Base-by-base conservation (phyloP, 2,329 filamentous ascomycete genomes). In the Cercospora sp. region DNA sequence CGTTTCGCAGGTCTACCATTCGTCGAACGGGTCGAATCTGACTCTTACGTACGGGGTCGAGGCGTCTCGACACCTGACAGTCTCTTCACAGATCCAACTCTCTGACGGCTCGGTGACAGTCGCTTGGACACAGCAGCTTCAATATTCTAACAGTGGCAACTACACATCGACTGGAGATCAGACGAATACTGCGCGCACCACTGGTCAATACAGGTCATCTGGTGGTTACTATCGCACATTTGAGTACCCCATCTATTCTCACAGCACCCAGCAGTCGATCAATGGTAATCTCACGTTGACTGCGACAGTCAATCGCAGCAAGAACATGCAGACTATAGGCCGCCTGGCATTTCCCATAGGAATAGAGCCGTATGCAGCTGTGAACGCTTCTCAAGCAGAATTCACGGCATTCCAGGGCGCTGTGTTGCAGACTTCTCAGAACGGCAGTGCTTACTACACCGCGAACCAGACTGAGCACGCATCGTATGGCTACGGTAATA, bases 211-310 rank as follows among this genome's bases (percentile, higher is more conserved):
- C 58, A 72, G 75, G 72, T 79, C 69, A 69, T 75, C 78, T 1
- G 74, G 72, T 33, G 77, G 75, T 3, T 84, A 82, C 65, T 74
- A 75, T 9, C 78, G 80, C 28, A 76, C 70, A 4, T 90, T 89
- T 75, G 78, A 77, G 8, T 92, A 90, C 73, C 90, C 90, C 0
- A 77, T 92, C 0, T 83, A 81, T 72, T 86, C 86, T 59, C 86
- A 86, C 72, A 85, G 83, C 16, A 84, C 83, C 1, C 85, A 84
- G 64, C 75, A 77, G 13, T 75, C 81, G 12, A 75, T 82, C 28
- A 63, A 81, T 2, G 76, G 80, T 13, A 80, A 80, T 59, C 79
- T 82, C 61, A 81, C 80, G 2, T 83, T 86, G 65, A 74, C 80
- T 26, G 86, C 82, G 10, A 77, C 74, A n/a, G 77, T 89, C 71